Base-by-base conservation (phyloP, 345 rosid species). In the Trapa bicornis region DNA sequence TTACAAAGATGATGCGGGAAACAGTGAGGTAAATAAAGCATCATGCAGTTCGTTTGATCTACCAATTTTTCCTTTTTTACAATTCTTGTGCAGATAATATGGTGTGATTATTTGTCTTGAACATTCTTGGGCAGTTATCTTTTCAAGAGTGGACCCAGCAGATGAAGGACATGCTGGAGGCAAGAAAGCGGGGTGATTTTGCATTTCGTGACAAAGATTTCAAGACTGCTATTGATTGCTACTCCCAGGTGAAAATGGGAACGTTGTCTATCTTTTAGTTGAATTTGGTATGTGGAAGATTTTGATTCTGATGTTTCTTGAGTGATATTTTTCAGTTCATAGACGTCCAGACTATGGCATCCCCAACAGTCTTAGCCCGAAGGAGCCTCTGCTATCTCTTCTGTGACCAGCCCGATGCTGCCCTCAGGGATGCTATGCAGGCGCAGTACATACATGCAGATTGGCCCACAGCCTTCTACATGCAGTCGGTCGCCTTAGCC, bases 81-180 rank as follows among this genome's bases (percentile, higher is more conserved):
- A 9, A 0, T 58, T 29, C 10, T 9, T 2, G 32, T 58, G 63
- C 63, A 10, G 35, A 8, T 58, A 33, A 58, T 13, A 5, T 2
- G 8, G 14, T 12, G 38, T 37, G 15, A 58, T 10, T 77, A 68
- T 47, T 35, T 47, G 65, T 39, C 65, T 66, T 36, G 36, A 69
- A 64, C 47, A 71, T 68, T 66, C 71, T 4, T 69, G 68, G 37
- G 72, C 80, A 91, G 99, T 78, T 91, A 75, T 91, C 98, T 75
- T 91, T 91, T 78, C 91, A 89, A 86, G 99, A 95, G 74, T 91
- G 97, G 98, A 91, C 98, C 2, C 99, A 91, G 68, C 99, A 87
- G 73, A 95, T 95, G 92, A 84, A 89, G 76, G 99, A 95, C 64
- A 85, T 85, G 96, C 82, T 91, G 64, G 98, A 95, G 62, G 88